Evolutionary conservation across 202 grass and related monocot genomes (phyloP), one percentile per base, ranked within the genome.

Genomic region (Cymbopogon flexuosus): DNA sequence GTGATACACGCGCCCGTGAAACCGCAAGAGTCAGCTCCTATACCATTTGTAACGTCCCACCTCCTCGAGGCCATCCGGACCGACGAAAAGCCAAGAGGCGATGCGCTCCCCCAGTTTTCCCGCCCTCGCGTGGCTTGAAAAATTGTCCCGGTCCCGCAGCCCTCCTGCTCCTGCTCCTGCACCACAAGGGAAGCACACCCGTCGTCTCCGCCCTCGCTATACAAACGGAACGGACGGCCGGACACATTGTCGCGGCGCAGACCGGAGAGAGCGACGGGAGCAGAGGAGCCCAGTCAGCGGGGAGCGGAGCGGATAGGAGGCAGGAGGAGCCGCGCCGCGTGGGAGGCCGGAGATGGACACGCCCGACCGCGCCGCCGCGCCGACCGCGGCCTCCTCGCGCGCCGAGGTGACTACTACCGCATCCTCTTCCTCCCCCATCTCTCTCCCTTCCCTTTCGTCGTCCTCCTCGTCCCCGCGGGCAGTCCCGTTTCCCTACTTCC

Each of bases 71-170:
- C n/a, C n/a, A n/a, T n/a, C n/a, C n/a, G 19, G 14, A 7, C 22
- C 22, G 12, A 1, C 7, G 5, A 15, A 19, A 18, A 58, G 51
- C 39, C 49, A 19, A 9, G 62, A 23, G n/a, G n/a, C n/a, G n/a
- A n/a, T 39, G 34, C 64, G 70, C 62, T 52, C 62, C 77, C 5
- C 46, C 45, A 27, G 19, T 18, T 68, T 89, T 89, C 87, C 87
- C 82, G 87, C 87, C 37, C 82, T 77, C 47, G 72, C 82, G 59
- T 47, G 46, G 70, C 87, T 89, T 81, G 69, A 89, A 89, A 89
- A 89, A 77, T 41, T 34, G 2, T 11, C 37, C 40, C 59, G 34
- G n/a, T 23, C 15, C 35, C 19, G 12, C n/a, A 70, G 12, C 1
- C 42, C 40, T 1, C 30, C 1, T 1, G 3, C 34, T 35, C 34